These are phyloP conservation scores for Epicoccum sorghinum DNA, from an alignment of 2,329 filamentous ascomycete species.

Conservation along the genomic window DNA sequence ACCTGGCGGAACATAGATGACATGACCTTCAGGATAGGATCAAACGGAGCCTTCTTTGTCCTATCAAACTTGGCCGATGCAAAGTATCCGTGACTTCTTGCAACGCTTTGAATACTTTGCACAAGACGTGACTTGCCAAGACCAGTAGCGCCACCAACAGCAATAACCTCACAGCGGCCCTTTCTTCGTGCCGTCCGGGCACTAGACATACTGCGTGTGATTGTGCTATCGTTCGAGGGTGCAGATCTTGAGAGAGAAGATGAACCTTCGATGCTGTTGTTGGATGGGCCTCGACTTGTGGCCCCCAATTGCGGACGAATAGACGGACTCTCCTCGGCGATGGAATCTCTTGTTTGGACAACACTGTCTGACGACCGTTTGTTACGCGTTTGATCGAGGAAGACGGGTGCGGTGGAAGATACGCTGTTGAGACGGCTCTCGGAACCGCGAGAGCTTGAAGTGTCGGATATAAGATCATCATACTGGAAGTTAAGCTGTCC, in stretches of 20 bases:
- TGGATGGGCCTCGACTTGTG: slow-evolving; percentile 32
- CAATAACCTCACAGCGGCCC: slow-evolving; percentile 65
- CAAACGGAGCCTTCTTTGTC: slow-evolving; percentile 64
- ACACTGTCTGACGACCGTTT: slow-evolving; percentile 41
- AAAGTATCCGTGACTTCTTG: slow-evolving; percentile 65
- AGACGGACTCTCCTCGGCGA: slow-evolving; percentile 29
- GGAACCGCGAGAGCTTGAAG: slow-evolving; percentile 62
- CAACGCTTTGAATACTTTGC: slow-evolving; percentile 62
- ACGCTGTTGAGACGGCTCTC: slow-evolving; percentile 49
- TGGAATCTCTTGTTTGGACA: slow-evolving; percentile 31
- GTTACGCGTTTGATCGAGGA: slow-evolving; percentile 34
- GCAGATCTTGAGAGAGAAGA: slow-evolving; percentile 32
- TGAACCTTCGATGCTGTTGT: slow-evolving; percentile 40
- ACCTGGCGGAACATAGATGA: slow-evolving; percentile 68
- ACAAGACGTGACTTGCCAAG: slow-evolving; percentile 67
- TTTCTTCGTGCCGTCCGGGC: slow-evolving; percentile 53
- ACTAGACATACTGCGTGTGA: slow-evolving; percentile 40
- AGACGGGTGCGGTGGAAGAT: slow-evolving; percentile 30
- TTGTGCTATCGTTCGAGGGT: slow-evolving; percentile 34
- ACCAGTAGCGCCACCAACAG: slow-evolving; percentile 62
- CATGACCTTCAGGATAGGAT: slow-evolving; percentile 65
- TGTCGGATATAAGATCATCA: slow-evolving; percentile 58
- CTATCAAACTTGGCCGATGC: slow-evolving; percentile 66
- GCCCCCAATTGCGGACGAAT: slow-evolving; percentile 28
- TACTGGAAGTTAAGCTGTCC: slow-evolving; percentile 56